Evolutionary conservation across 352 stramenopile species (phyloP), one percentile per base, ranked within the genome.

Genomic region (Peronospora belbahrii): DNA sequence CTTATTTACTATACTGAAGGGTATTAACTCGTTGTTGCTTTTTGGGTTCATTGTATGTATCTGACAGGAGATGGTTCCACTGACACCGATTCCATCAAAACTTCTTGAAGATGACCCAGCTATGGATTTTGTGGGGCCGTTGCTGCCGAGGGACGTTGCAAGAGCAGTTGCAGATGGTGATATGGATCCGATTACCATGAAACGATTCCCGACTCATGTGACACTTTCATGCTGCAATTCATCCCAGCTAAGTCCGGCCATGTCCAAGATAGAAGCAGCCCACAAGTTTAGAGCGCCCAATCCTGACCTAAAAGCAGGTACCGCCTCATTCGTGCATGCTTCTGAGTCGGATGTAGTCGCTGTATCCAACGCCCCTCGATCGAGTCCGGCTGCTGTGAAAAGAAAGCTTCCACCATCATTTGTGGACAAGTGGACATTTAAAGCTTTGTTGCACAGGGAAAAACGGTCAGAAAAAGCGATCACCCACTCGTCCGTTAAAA

Each of bases 141-240:
- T 74, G 36, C 48, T 92, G 5, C 7, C 58, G 0, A 50, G 71
- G 20, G 64, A 70, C 15, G 24, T 71, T 18, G 78, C 81, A 3
- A 53, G 48, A 19, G 62, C 48, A 17, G 83, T 92, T 39, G 78
- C 81, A 11, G 50, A 83, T 34, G 81, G 81, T 35, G 62, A 85
- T 38, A 73, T 89, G 59, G 81, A 92, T 31, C 81, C 81, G 3
- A 88, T 89, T 37, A 74, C 68, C 4, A 68, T 67, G 46, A 55
- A 42, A 9, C 47, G 14, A 9, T 91, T 91, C 48, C 49, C 60
- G 15, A 13, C 22, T 13, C 11, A 38, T 48, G 24, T 19, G 17
- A 22, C 19, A 9, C 19, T 35, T 14, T 17, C 37, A 46, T 30
- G 39, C 15, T 32, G 17, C 8, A 43, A 19, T 11, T 32, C 31